A percentile compares a stretch with the other conserved stretches of the same genome.
Conservation (phyloP, 768 basidiomycete species). For the Thelephora ganbajun region DNA sequence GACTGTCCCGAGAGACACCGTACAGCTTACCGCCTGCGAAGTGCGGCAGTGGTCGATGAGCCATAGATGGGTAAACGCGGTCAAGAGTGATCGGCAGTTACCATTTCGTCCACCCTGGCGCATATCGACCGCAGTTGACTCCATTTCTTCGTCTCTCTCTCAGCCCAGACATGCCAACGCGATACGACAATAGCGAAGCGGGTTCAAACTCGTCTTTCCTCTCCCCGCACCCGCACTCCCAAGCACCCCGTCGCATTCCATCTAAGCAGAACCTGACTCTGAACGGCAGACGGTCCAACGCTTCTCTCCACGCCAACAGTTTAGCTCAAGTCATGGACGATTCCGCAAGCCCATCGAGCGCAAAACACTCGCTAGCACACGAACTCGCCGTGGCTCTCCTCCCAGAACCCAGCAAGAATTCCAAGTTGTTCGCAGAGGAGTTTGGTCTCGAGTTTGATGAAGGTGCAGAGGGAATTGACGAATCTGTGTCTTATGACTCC, state of each 20-base stretch:
- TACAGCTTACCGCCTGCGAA: too few species aligned
- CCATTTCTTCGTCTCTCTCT: too few species aligned
- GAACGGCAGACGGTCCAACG: slow-evolving; percentile 30
- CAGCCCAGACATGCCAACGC: not conserved
- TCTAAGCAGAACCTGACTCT: slow-evolving; percentile 17
- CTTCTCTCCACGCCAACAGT: slow-evolving; percentile 33
- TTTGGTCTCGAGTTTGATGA: slow-evolving; percentile 86
- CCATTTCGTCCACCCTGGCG: too few species aligned
- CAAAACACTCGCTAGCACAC: slow-evolving; percentile 66
- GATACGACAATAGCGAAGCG: slow-evolving; percentile 3
- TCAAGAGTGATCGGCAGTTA: too few species aligned
- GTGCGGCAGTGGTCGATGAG: too few species aligned
- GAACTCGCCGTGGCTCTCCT: slow-evolving; percentile 79
- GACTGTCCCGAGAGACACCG: too few species aligned
- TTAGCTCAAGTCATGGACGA: slow-evolving; percentile 25
- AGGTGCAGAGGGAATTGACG: slow-evolving; percentile 72
- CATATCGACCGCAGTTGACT: too few species aligned
- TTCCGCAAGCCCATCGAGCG: slow-evolving; percentile 21
- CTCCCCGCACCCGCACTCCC: slow-evolving; percentile 9
- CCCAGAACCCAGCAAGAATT: slow-evolving; percentile 72
- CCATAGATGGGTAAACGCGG: too few species aligned
- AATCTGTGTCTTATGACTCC: slow-evolving; percentile 14
- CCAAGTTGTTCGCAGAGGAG: slow-evolving; percentile 72
- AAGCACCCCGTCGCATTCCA: slow-evolving; percentile 17
- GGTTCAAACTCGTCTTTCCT: slow-evolving; percentile 16